Evolutionary conservation across 768 basidiomycete species (phyloP), one percentile per base, ranked within the genome.

Genomic region (Auricularia auricula-judae): DNA sequence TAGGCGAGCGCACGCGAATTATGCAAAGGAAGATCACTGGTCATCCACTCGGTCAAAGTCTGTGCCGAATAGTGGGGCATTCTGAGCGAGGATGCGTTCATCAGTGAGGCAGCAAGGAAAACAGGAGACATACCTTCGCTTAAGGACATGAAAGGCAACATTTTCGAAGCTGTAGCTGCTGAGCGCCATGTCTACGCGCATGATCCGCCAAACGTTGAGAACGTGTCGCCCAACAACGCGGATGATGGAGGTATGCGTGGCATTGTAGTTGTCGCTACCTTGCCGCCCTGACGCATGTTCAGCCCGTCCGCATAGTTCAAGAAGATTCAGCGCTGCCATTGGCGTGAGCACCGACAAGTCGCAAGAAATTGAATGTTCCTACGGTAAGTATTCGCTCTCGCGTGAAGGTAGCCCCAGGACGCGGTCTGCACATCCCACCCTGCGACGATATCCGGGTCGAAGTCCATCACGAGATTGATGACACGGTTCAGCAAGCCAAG

Each of bases 351-450:
- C 29, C 1, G 43, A 36, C n/a, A 36, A n/a, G 43, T 23, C 34
- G 44, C 1, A 3, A 12, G 23, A 39, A 29, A 34, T 2, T 53
- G 65, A 33, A 23, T 53, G 75, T 66, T 7, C 39, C 8, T 63
- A 89, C 91, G 86, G 66, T 84, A 83, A 3, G 74, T 72, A 62
- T 72, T 72, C 16, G 84, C 88, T 51, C 96, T 81, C n/a, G 82
- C 82, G 61, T 80, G 77, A 1, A 97, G 76, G 73, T 93, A 98
- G 0, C 95, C 95, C 96, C 97, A 99, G 4, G 91, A 93, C 2
- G 82, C 79, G 21, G 79, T 78, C 71, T 97, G 93, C 12, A 96
- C 80, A 66, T 99, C 96, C 92, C 93, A 98, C 16, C 96, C 96
- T 0, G 84, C 81, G 7, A 98, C 70, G 47, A 98, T 87, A 72